Percentiles rank a stretch among this genome's conserved stretches.
Evolutionary conservation across 352 stramenopile species (phyloP).

Genomic region (Thalassiosira exigua): DNA sequence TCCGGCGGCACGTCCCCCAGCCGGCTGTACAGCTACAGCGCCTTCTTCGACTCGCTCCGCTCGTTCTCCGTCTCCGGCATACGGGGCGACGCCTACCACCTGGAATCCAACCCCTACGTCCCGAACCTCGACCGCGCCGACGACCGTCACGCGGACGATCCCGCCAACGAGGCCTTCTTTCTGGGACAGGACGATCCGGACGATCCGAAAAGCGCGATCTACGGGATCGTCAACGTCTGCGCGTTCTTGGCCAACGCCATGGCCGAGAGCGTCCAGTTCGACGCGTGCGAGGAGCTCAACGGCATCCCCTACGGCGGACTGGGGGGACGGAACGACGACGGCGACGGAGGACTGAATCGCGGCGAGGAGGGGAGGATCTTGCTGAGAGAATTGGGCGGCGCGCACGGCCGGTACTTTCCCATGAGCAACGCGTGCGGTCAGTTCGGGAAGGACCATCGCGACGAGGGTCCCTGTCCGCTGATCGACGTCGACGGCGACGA

Average conservation of each 20-base stretch:
- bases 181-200: constrained; percentile 30
- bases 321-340: background rate
- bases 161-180: constrained; percentile 38
- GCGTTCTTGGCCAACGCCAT: constrained; percentile 50
- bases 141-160: constrained; percentile 5
- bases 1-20: constrained; percentile 24
- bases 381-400: constrained; percentile 37
- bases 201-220: constrained; percentile 5
- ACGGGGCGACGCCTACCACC: constrained; percentile 35
- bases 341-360: background rate
- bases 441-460: constrained; percentile 9
- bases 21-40: constrained; percentile 42
- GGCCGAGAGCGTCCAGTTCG: constrained; percentile 45
- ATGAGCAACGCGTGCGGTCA: constrained; percentile 27
- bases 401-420: constrained; percentile 36
- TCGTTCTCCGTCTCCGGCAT: constrained; percentile 25
- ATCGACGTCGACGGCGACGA: background rate
- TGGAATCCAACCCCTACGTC: constrained; percentile 25
- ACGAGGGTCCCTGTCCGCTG: constrained; percentile 3
- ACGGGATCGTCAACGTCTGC: constrained; percentile 51
- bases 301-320: constrained; percentile 27
- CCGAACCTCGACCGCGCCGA: constrained; percentile 6
- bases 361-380: background rate
- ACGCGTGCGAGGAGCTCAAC: constrained; percentile 61
- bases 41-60: constrained; percentile 38